These are phyloP conservation scores for Manihot esculenta DNA, from an alignment of 441 rosid genomes.

Conservation along the genomic window DNA sequence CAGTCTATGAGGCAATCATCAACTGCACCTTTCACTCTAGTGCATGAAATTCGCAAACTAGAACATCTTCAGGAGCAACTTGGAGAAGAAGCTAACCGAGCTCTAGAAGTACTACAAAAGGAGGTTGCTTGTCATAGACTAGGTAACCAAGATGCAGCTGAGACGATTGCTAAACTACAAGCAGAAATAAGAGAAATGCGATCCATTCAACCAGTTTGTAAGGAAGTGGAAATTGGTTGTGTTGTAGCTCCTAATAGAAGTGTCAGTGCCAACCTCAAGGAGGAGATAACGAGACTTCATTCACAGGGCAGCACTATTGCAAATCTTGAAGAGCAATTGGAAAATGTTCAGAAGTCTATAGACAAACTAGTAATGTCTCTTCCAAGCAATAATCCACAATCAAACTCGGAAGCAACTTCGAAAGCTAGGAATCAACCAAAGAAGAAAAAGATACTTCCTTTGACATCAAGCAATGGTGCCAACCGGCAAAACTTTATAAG, in stretches of 20 bases:
- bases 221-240: constrained; percentile 58
- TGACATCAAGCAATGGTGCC: constrained; percentile 68
- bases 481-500: constrained; percentile 72
- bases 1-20: constrained; percentile 95
- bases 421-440: constrained; percentile 71
- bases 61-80: constrained; percentile 98
- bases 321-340: constrained; percentile 87
- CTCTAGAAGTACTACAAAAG: constrained; percentile 93
- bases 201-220: constrained; percentile 48
- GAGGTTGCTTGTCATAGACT: constrained; percentile 96
- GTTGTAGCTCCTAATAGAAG: constrained; percentile 69
- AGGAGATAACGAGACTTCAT: constrained; percentile 95
- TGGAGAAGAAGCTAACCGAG: constrained; percentile 94
- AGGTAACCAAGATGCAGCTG: constrained; percentile 99
- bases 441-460: constrained; percentile 81
- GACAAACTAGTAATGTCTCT: constrained; percentile 96
- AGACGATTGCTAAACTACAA: constrained; percentile 93
- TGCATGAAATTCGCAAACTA: constrained; percentile 98
- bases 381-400: constrained; percentile 53
- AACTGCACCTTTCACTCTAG: constrained; percentile 85
- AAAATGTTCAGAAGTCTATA: constrained; percentile 94
- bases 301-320: constrained; percentile 96
- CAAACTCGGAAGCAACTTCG: constrained; percentile 48
- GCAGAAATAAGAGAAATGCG: constrained; percentile 95
- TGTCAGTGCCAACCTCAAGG: constrained; percentile 91